Evolutionary conservation across 2,329 filamentous ascomycete genomes (phyloP).

Genomic region (Aspergillus sp.): DNA sequence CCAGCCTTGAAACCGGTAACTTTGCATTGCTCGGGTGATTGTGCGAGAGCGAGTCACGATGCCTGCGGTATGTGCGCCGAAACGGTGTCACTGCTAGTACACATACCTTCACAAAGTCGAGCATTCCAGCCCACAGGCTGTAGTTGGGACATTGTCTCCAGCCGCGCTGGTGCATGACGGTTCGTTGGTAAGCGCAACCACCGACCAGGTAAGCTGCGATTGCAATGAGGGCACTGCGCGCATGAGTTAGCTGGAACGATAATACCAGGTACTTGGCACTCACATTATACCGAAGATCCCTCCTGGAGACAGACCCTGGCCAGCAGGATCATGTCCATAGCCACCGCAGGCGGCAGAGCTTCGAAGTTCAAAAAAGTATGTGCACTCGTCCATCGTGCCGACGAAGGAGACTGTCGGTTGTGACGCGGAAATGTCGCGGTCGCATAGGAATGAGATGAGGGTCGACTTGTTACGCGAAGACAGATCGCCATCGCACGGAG

Average conservation of each 20-base stretch:
- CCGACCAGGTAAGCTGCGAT: conserved; percentile 88
- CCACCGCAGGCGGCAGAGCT: conserved; percentile 83
- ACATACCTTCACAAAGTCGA: conserved; percentile 80
- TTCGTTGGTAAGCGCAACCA: conserved; percentile 93
- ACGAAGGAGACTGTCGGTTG: conserved; percentile 80
- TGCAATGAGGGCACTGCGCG: conserved; percentile 62
- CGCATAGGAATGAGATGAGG: conserved; percentile 91
- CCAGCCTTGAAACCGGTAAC: conserved; percentile 40
- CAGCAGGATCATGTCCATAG: conserved; percentile 58
- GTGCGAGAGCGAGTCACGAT: conserved; percentile 26
- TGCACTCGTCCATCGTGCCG: conserved; percentile 85
- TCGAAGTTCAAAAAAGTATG: conserved; percentile 93
- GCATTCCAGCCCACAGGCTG: conserved; percentile 85
- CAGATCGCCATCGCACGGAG: conserved; percentile 61
- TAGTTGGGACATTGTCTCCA: conserved; percentile 97
- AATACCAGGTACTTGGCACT: conserved; percentile 31
- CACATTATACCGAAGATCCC: conserved; percentile 89
- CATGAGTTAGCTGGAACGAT: background rate
- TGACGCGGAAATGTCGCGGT: conserved; percentile 73
- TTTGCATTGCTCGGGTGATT: conserved; percentile 27
- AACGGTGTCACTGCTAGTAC: conserved; percentile 44
- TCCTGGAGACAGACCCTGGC: conserved; percentile 66
- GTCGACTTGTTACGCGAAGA: conserved; percentile 67
- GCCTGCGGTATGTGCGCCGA: conserved; percentile 33
- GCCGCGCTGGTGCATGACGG: conserved; percentile 89